Evolutionary conservation across 1,139 yeast species (phyloP), one percentile per base, ranked within the genome.

Genomic region (Hanseniaspora uvarum): DNA sequence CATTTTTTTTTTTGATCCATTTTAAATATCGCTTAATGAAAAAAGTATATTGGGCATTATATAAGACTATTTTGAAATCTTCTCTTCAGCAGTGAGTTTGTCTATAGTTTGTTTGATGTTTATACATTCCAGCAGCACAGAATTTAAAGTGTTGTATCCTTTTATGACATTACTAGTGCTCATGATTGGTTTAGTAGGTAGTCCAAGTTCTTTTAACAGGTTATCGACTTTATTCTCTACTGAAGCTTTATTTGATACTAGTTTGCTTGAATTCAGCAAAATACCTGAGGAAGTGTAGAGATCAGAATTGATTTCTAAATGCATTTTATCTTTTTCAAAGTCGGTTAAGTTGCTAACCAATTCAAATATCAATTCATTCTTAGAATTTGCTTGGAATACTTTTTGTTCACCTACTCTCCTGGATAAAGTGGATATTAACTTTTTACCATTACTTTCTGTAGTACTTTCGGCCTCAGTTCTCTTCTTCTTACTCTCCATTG

Each of bases 51-150:
- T 12, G 16, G 14, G 14, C 34, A 31, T 11, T 34, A 34, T 34
- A 34, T 34, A 34, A 34, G 1, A n/a, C 55, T 57, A 61, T 62
- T 77, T 77, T 33, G 81, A 74, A 59, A 86, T 75, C 57, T 75
- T 74, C 50, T 83, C 75, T 61, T 88, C 96, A 1, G 94, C 80
- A 58, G 86, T 94, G 21, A 88, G 71, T 68, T 88, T 88, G 67
- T 92, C 98, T 38, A 80, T 79, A 54, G 87, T 95, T 65, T 81
- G 84, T 70, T 92, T 92, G 11, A 92, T 75, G 57, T 92, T 97
- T 54, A 50, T 28, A 23, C 47, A 41, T 14, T 50, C 47, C n/a
- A 50, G 37, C 4, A 50, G n/a, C 12, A 50, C 47, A 3, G 36
- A 14, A 26, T 50, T 50, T 37, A 50, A 18, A 1, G 39, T 19